Evolutionary conservation across 805 yeast species (phyloP).

Genomic region (Danielia oregonensis): DNA sequence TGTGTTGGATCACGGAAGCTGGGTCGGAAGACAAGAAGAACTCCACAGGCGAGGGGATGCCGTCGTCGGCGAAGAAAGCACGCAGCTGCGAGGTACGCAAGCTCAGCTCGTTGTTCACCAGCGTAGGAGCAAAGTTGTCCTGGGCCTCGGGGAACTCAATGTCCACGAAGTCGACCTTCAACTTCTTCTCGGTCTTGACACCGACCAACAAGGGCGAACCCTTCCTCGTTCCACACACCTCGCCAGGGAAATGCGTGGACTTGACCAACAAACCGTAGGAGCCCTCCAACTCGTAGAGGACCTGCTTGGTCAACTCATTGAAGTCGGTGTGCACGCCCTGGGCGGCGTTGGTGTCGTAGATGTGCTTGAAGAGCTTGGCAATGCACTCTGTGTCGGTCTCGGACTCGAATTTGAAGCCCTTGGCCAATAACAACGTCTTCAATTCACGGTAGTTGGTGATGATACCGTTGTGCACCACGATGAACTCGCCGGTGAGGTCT

Average conservation of each 20-base stretch:
- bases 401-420: conserved; percentile 80
- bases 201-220: conserved; percentile 98
- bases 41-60: conserved; percentile 89
- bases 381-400: conserved; percentile 98
- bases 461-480: conserved; percentile 96
- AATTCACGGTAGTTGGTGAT: conserved; percentile 93
- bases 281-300: conserved; percentile 90
- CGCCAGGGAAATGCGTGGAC: conserved; percentile 90
- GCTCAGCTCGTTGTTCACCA: conserved; percentile 51
- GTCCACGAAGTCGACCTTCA: conserved; percentile 97
- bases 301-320: conserved; percentile 88
- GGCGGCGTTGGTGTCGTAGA: conserved; percentile 70
- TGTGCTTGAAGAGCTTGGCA: conserved; percentile 89
- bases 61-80: conserved; percentile 93
- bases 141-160: conserved; percentile 86
- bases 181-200: conserved; percentile 90
- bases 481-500: conserved; percentile 76
- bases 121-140: conserved; percentile 34
- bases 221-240: conserved; percentile 93
- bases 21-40: conserved; percentile 97
- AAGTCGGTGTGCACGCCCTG: conserved; percentile 83
- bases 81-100: conserved; percentile 91
- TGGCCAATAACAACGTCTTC: conserved; percentile 71
- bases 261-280: conserved; percentile 94
- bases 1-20: conserved; percentile 92